Percentiles rank a stretch among this genome's conserved stretches.
phyloP scores from a whole-genome alignment of 2,329 filamentous ascomycete species.

The Curvularia spicifera region DNA sequence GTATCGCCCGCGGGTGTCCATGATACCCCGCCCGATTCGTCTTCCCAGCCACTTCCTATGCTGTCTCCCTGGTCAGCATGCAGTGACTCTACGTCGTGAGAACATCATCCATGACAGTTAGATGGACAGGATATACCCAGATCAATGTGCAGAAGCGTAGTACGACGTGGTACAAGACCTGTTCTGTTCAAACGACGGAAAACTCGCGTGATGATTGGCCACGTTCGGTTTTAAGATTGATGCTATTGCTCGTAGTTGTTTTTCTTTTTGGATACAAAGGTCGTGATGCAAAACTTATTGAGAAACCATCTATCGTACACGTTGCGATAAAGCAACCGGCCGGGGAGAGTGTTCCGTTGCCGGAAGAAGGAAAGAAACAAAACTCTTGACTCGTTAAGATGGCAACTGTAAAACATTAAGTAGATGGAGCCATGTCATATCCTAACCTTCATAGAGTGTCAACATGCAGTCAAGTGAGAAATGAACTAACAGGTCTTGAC shows the following conservation, averaged over 20 bases:
- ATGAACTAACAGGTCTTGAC: constrained; percentile 26
- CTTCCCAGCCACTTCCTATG: constrained; percentile 27
- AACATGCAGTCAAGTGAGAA: constrained; percentile 35
- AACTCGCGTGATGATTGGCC: constrained; percentile 26
- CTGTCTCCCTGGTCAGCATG: constrained; percentile 34
- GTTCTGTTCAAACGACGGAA: constrained; percentile 19
- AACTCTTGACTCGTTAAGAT: constrained; percentile 42
- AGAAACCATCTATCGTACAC: constrained; percentile 46
- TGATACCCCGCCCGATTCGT: constrained; percentile 28
- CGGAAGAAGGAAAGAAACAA: constrained; percentile 13
- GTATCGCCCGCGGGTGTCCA: constrained; percentile 33
- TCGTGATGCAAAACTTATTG: constrained; percentile 37
- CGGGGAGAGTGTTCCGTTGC: constrained; percentile 13
- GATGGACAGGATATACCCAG: constrained; percentile 32
- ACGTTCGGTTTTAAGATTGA: constrained; percentile 36
- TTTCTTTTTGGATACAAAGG: constrained; percentile 51
- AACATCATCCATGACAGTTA: constrained; percentile 25
- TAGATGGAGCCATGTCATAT: constrained; percentile 40
- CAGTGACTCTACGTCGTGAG: constrained; percentile 33
- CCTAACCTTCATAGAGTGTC: constrained; percentile 40
- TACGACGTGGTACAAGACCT: constrained; percentile 33
- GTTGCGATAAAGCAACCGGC: constrained; percentile 24
- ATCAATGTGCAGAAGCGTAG: constrained; percentile 36
- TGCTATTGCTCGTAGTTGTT: constrained; percentile 44
- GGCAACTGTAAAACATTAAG: constrained; percentile 48